Evolutionary conservation across 768 basidiomycete species (phyloP), one percentile per base, ranked within the genome.

Genomic region (Rhizopogon rudus): DNA sequence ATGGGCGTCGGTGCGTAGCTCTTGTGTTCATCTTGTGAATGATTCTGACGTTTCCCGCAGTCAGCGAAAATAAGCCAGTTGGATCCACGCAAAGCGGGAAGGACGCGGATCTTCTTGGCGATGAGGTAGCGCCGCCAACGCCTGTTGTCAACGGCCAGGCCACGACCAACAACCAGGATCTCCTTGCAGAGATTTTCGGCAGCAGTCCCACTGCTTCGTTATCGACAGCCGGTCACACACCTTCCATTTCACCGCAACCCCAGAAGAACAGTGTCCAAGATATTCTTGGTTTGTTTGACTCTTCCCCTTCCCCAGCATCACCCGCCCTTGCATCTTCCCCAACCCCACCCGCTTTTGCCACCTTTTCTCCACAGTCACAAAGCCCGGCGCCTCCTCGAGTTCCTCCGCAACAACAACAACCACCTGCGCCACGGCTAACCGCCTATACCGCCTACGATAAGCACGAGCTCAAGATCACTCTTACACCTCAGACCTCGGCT

Each of bases 61-160:
- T 94, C 51, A 95, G 93, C 72, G 96, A 99, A 73, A 92, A 93
- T 66, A 93, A 94, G 65, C 91, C 92, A 37, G 97, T 99, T 31
- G 97, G 96, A 3, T 94, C 94, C 1, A 91, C 93, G 1, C 78
- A 83, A 63, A 80, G 83, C 14, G 81, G 81, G 33, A 88, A 85
- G 70, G 91, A 93, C 57, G 88, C 82, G 29, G 92, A 97, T 70
- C 81, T 97, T 0, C 77, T 95, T 40, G 94, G 90, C 16, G 93
- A 93, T 55, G 93, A 97, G 35, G 64, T 80, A 10, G 46, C 71
- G 16, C 61, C 78, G 9, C 71, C 78, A 6, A 63, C 78, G 1
- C 67, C 77, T 17, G 70, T 76, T 5, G 57, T 72, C 29, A 76
- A 79, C 59, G 74, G 75, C n/a, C 69, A 77, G 43, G 63, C 75